A percentile compares a stretch with the other conserved stretches of the same genome.
phyloP scores from a whole-genome alignment of 2,329 filamentous ascomycete genomes.

The Phialophora expanda region DNA sequence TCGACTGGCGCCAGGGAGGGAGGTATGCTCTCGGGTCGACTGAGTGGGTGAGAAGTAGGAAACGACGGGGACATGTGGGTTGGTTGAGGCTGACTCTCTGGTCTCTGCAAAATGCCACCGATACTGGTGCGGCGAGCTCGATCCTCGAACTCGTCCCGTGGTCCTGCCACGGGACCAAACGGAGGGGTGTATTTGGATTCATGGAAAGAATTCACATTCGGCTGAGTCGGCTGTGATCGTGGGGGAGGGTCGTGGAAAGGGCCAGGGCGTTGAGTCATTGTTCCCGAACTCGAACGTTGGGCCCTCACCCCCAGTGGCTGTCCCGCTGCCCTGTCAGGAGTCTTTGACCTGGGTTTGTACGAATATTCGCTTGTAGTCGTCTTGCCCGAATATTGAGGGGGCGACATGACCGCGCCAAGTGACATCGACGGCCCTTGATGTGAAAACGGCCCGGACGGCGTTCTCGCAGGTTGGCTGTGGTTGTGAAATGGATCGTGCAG shows the following conservation, averaged over 20 bases:
- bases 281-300: slow-evolving; percentile 41
- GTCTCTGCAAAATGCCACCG: slow-evolving; percentile 50
- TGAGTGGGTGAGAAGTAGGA: slow-evolving; percentile 23
- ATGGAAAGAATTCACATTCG: slow-evolving; percentile 16
- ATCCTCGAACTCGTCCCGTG: slow-evolving; percentile 36
- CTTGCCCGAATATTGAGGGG: slow-evolving; percentile 48
- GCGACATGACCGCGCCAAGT: slow-evolving; percentile 51
- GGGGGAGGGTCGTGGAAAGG: slow-evolving; percentile 31
- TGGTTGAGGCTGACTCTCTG: slow-evolving; percentile 44
- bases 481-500: slow-evolving; percentile 50
- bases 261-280: slow-evolving; percentile 34
- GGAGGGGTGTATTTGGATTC: slow-evolving; percentile 31
- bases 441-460: slow-evolving; percentile 39
- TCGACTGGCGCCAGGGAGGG: slow-evolving; percentile 28
- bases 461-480: slow-evolving; percentile 49
- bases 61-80: slow-evolving; percentile 22
- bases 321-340: slow-evolving; percentile 62
- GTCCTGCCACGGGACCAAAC: slow-evolving; percentile 22
- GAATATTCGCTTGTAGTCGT: slow-evolving; percentile 63
- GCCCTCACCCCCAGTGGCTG: slow-evolving; percentile 45
- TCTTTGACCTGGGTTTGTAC: slow-evolving; percentile 70
- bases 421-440: slow-evolving; percentile 44
- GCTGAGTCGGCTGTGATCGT: slow-evolving; percentile 16
- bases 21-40: slow-evolving; percentile 34
- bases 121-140: slow-evolving; percentile 50